phyloP scores from a whole-genome alignment of 805 yeast genomes.

The Saturnispora saitoi region DNA sequence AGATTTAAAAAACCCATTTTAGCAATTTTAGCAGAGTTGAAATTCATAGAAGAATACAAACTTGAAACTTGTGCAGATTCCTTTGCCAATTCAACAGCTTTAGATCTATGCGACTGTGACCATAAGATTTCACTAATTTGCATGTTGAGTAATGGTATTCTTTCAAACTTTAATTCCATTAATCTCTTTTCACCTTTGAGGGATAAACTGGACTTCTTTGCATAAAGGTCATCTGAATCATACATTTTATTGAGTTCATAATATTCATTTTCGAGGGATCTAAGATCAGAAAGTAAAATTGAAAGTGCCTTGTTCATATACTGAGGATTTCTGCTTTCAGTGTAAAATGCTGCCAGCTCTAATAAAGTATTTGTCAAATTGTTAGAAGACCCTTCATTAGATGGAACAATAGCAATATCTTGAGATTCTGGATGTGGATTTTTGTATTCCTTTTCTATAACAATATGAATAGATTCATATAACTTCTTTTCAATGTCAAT shows the following conservation, averaged over 20 bases:
- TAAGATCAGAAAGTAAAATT: slow-evolving; percentile 28
- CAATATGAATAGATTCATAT: slow-evolving; percentile 22
- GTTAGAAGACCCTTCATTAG: slow-evolving; percentile 16
- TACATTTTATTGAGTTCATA: slow-evolving; percentile 12
- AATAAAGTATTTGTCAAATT: slow-evolving; percentile 23
- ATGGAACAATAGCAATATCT: slow-evolving; percentile 20
- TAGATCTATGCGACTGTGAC: slow-evolving; percentile 24
- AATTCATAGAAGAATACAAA: slow-evolving; percentile 25
- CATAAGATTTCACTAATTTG: slow-evolving; percentile 37
- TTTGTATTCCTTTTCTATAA: slow-evolving; percentile 20
- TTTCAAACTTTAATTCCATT: slow-evolving; percentile 22
- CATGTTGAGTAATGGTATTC: slow-evolving; percentile 32
- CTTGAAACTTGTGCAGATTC: slow-evolving; percentile 30
- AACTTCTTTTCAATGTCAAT: slow-evolving; percentile 24
- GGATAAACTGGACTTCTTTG: slow-evolving; percentile 9
- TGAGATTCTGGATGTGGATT: slow-evolving; percentile 7
- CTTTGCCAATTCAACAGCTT: slow-evolving; percentile 35
- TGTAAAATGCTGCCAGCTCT: slow-evolving; percentile 25
- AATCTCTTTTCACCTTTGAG: slow-evolving; percentile 18
- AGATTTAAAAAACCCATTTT: slow-evolving; percentile 31
- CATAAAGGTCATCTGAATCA: slow-evolving; percentile 14
- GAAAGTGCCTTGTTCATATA: slow-evolving; percentile 26
- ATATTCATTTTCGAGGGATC: slow-evolving; percentile 26
- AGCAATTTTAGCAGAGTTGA: slow-evolving; percentile 32
- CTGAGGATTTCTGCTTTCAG: slow-evolving; percentile 18